These are phyloP conservation scores for Hypoxylon rubiginosum DNA, from an alignment of 2,329 filamentous ascomycete genomes.

Conservation along the genomic window DNA sequence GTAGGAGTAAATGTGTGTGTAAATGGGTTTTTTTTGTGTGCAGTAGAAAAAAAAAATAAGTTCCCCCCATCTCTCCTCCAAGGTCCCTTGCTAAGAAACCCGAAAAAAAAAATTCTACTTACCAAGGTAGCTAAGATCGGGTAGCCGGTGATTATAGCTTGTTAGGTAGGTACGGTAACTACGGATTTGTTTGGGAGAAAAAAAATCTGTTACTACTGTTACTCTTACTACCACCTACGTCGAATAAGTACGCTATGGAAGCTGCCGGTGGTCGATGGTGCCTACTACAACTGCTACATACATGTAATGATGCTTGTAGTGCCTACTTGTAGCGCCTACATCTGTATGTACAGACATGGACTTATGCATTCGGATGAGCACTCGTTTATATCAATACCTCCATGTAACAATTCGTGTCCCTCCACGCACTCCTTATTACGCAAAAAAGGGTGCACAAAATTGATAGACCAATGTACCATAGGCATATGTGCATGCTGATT, in stretches of 20 bases:
- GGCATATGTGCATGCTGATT: background rate
- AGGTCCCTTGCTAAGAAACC: slow-evolving; percentile 38
- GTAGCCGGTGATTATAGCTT: slow-evolving; percentile 31
- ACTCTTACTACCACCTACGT: background rate
- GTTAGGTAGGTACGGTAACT: slow-evolving; percentile 1
- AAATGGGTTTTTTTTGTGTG: slow-evolving; percentile 40
- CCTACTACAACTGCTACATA: background rate
- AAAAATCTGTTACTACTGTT: slow-evolving; percentile 27
- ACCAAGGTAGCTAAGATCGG: slow-evolving; percentile 30
- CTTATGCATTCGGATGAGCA: background rate
- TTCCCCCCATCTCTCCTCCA: slow-evolving; percentile 12
- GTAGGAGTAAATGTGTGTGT: slow-evolving; percentile 26
- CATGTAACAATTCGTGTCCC: background rate
- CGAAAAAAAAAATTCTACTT: slow-evolving; percentile 31
- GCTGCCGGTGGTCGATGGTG: slow-evolving; percentile 1
- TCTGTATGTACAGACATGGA: background rate
- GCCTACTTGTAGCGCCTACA: background rate
- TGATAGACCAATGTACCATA: background rate
- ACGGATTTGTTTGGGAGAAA: slow-evolving; percentile 17
- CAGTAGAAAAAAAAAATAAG: slow-evolving; percentile 33
- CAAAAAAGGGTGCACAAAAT: background rate
- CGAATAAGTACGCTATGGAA: slow-evolving; percentile 28
- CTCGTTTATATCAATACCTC: background rate
- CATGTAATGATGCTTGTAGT: background rate
- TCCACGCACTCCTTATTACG: background rate